Evolutionary conservation across 2,329 filamentous ascomycete genomes (phyloP).

Genomic region (Hymenoscyphus infarciens): DNA sequence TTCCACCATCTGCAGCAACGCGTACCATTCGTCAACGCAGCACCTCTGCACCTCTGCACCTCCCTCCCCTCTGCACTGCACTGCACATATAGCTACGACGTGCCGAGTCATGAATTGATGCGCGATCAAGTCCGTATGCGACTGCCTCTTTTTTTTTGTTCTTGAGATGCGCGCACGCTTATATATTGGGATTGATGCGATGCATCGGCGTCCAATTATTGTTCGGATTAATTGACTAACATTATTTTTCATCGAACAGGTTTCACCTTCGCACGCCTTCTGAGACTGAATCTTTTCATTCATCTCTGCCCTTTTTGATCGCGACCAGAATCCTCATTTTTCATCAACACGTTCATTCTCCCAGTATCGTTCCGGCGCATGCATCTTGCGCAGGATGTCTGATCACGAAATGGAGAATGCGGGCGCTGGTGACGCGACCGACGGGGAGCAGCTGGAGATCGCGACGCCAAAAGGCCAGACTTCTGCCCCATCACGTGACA

Average conservation of each 20-base stretch:
- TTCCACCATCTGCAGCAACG: slow-evolving; percentile 3
- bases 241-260: slow-evolving; percentile 9
- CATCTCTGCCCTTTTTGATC: neutral
- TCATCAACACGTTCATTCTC: neutral
- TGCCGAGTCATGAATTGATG: neutral
- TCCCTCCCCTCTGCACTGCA: neutral
- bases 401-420: slow-evolving; percentile 6
- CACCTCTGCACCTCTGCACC: neutral
- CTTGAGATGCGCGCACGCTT: slow-evolving; percentile 2
- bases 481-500: neutral
- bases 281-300: neutral
- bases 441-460: neutral
- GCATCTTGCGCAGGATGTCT: neutral
- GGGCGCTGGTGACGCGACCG: slow-evolving; percentile 1
- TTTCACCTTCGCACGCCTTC: neutral
- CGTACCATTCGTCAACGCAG: slow-evolving; percentile 8
- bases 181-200: neutral
- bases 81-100: slow-evolving; percentile 5
- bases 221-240: slow-evolving; percentile 2
- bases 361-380: neutral
- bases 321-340: neutral
- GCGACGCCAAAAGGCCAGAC: neutral
- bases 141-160: slow-evolving; percentile 1
- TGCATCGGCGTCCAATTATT: neutral
- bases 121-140: slow-evolving; percentile 9